Percentiles rank a stretch among this genome's conserved stretches.
These are phyloP conservation scores for Begonia masoniana DNA, from an alignment of 306 rosid genomes.

Conservation along the genomic window DNA sequence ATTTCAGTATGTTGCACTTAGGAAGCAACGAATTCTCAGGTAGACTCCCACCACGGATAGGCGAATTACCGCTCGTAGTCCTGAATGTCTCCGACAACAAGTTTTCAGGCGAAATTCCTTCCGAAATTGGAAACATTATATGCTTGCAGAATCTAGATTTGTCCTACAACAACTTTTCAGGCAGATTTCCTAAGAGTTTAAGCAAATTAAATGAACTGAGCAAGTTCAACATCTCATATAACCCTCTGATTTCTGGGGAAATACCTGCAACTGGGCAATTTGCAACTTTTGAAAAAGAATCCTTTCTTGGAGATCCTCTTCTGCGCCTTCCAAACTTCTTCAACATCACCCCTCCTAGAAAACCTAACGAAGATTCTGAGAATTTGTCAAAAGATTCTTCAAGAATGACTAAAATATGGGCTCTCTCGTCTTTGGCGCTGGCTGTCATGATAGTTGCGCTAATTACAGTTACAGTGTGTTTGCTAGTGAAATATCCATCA, in stretches of 20 bases:
- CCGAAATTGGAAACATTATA: constrained; percentile 33
- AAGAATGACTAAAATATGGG: constrained; percentile 25
- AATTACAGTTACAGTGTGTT: constrained; percentile 33
- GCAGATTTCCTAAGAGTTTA: constrained; percentile 58
- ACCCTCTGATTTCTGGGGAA: constrained; percentile 50
- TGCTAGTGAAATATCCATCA: constrained; percentile 26
- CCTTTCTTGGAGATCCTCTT: constrained; percentile 60
- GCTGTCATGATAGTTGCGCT: constrained; percentile 37
- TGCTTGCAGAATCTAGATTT: constrained; percentile 75
- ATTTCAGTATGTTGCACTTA: constrained; percentile 62
- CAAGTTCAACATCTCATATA: constrained; percentile 87
- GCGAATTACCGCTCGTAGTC: constrained; percentile 39
- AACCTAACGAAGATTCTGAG: constrained; percentile 5
- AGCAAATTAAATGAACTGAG: constrained; percentile 40
- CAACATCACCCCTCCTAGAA: constrained; percentile 7
- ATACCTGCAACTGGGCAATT: constrained; percentile 53
- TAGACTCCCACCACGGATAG: constrained; percentile 50
- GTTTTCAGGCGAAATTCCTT: constrained; percentile 71
- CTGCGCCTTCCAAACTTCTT: constrained; percentile 47
- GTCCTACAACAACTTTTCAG: constrained; percentile 75
- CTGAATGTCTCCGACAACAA: constrained; percentile 49
- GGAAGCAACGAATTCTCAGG: constrained; percentile 53
- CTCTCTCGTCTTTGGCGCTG: constrained; percentile 24
- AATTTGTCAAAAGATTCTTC: constrained; percentile 7
- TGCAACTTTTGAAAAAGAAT: constrained; percentile 47